These are phyloP conservation scores for Boletales sp. DNA, from an alignment of 768 basidiomycete genomes.

Conservation along the genomic window DNA sequence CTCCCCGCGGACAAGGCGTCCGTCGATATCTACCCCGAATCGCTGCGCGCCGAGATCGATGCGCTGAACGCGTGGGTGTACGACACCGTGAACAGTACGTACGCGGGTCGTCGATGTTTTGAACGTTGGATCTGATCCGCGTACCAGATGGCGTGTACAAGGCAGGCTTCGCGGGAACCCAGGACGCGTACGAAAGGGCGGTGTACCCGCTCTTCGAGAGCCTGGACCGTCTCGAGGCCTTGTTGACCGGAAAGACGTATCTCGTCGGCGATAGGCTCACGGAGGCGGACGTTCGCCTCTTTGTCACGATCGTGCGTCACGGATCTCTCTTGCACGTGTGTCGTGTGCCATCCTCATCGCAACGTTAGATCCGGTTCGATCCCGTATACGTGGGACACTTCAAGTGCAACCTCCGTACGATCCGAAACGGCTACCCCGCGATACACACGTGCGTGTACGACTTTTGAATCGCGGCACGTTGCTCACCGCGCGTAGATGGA, in stretches of 20 bases:
- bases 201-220: slow-evolving; percentile 72
- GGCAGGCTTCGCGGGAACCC: slow-evolving; percentile 80
- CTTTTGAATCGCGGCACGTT: background rate
- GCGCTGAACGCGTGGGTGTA: slow-evolving; percentile 84
- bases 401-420: slow-evolving; percentile 87
- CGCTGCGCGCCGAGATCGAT: slow-evolving; percentile 74
- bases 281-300: slow-evolving; percentile 83
- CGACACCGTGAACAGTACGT: slow-evolving; percentile 75
- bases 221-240: slow-evolving; percentile 77
- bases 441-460: slow-evolving; percentile 48
- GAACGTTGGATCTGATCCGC: no score
- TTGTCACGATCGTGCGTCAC: slow-evolving; percentile 78
- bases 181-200: slow-evolving; percentile 75
- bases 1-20: slow-evolving; percentile 61
- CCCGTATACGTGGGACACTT: slow-evolving; percentile 89
- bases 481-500: slow-evolving; percentile 60
- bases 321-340: background rate
- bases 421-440: slow-evolving; percentile 84
- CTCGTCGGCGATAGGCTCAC: slow-evolving; percentile 82
- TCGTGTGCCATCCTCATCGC: background rate
- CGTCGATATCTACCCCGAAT: slow-evolving; percentile 76
- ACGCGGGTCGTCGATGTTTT: slow-evolving; percentile 1
- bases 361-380: slow-evolving; percentile 74
- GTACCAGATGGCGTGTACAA: slow-evolving; percentile 79
- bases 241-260: slow-evolving; percentile 76